Base-by-base conservation (phyloP, 176 grass and related monocot genomes). In the Typha latifolia region DNA sequence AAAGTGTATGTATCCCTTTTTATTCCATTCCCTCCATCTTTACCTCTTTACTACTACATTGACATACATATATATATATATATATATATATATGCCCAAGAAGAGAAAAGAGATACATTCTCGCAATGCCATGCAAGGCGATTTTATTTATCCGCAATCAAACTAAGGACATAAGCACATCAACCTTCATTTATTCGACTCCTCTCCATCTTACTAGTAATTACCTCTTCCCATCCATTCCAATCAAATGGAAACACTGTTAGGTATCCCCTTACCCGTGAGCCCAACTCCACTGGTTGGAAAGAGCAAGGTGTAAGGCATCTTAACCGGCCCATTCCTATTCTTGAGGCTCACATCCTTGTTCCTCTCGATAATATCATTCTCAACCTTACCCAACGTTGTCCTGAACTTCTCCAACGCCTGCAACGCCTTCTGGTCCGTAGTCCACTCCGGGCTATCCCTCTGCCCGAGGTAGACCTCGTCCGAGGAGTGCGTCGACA, bases 381-480 rank as follows among this genome's bases (percentile, higher is more conserved):
- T n/a, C 61, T 84, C 88, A 61, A 91, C 87, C 49, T 53, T 75
- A 26, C 78, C 71, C 47, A 91, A 63, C 49, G 63, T 66, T 2
- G 69, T 55, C 56, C 70, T 73, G 79, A 91, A 91, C 3, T 67
- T 20, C 59, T 70, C 43, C 67, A 91, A 91, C 49, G 82, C 88
- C 13, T 12, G 59, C 23, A 74, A n/a, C 43, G 81, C 84, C 64
- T 4, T 24, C 71, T 29, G 10, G 76, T 91, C 88, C 4, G 81
- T 66, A 7, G 88, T 84, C 88, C 88, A 91, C 64, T 34, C 78
- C 5, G 84, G 73, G 37, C 78, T 91, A 78, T 84, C 88, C 4
- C 88, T 80, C 76, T 91, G 88, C 0, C 88, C 88, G 2, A 91
- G 78, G 72, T 91, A 91, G 14, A 91, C 26, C 81, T 91, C 88